These are phyloP conservation scores for Clonostachys rhizophaga DNA, from an alignment of 2,329 filamentous ascomycete genomes.

Conservation along the genomic window DNA sequence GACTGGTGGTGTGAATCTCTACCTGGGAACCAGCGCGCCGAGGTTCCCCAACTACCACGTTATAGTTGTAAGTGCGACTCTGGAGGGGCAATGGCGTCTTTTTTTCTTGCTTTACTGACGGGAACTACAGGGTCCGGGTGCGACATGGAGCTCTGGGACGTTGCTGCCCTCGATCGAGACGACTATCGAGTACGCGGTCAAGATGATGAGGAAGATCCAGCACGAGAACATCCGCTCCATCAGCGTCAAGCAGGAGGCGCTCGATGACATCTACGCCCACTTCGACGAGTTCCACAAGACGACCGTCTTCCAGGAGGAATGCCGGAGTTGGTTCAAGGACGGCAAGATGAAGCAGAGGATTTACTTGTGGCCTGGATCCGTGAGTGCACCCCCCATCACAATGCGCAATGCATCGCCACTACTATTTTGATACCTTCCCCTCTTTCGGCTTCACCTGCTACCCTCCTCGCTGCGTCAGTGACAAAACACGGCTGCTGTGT, in stretches of 20 bases:
- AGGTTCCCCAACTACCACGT: conserved; percentile 40
- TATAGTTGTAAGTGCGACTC: conserved; percentile 13
- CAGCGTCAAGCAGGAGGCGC: conserved; percentile 23
- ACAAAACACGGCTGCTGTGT: no score
- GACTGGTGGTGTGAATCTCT: conserved; percentile 33
- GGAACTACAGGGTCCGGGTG: conserved; percentile 21
- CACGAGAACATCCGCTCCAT: conserved; percentile 24
- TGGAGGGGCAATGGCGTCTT: not conserved
- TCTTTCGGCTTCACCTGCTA: not conserved
- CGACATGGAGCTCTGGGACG: conserved; percentile 37
- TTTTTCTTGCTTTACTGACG: not conserved
- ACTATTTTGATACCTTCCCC: not conserved
- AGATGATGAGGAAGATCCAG: conserved; percentile 31
- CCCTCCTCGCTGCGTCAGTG: no score
- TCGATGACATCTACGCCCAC: conserved; percentile 23
- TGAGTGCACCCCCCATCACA: conserved; percentile 11
- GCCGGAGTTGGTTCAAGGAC: conserved; percentile 26
- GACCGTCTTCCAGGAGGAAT: conserved; percentile 24
- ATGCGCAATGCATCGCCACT: not conserved
- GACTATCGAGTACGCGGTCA: conserved; percentile 26
- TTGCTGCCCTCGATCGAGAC: conserved; percentile 37
- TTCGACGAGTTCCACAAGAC: conserved; percentile 22
- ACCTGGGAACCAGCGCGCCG: conserved; percentile 36
- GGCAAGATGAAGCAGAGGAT: conserved; percentile 23
- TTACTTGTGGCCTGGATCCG: conserved; percentile 21